A percentile compares a stretch with the other conserved stretches of the same genome.
These are phyloP conservation scores for Lichenothelia convexa DNA, from an alignment of 495 filamentous ascomycete genomes.

Conservation along the genomic window DNA sequence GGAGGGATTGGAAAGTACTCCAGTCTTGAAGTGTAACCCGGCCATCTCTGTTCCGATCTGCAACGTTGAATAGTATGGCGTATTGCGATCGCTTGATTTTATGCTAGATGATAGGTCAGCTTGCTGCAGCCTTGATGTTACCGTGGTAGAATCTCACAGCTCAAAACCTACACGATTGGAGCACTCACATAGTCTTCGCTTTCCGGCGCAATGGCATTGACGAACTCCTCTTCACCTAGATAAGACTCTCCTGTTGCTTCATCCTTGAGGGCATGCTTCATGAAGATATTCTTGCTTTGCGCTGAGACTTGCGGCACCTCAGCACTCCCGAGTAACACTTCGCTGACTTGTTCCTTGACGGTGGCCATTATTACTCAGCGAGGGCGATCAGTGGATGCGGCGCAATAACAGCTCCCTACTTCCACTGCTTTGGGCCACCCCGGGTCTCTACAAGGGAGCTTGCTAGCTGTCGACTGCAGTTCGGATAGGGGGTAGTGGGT, in stretches of 20 bases:
- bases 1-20: conserved; percentile 80
- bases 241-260: conserved; percentile 54
- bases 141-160: too few relatives aligned
- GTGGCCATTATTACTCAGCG: conserved; percentile 16
- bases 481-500: background rate
- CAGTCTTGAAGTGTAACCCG: conserved; percentile 68
- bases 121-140: background rate
- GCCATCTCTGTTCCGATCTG: conserved; percentile 56
- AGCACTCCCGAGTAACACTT: conserved; percentile 20
- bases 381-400: background rate
- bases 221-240: conserved; percentile 70
- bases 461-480: conserved; percentile 1
- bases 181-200: conserved; percentile 73
- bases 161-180: conserved; percentile 4
- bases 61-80: conserved; percentile 74
- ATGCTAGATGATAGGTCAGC: too few relatives aligned
- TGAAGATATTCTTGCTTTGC: conserved; percentile 54
- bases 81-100: conserved; percentile 95
- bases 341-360: conserved; percentile 18
- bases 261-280: conserved; percentile 58
- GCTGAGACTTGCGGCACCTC: conserved; percentile 41
- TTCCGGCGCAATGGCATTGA: conserved; percentile 74
- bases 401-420: background rate
- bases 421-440: too few relatives aligned
- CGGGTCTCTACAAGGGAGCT: background rate